Conservation (phyloP, 345 rosid species). For the Nasturtium officinale region DNA sequence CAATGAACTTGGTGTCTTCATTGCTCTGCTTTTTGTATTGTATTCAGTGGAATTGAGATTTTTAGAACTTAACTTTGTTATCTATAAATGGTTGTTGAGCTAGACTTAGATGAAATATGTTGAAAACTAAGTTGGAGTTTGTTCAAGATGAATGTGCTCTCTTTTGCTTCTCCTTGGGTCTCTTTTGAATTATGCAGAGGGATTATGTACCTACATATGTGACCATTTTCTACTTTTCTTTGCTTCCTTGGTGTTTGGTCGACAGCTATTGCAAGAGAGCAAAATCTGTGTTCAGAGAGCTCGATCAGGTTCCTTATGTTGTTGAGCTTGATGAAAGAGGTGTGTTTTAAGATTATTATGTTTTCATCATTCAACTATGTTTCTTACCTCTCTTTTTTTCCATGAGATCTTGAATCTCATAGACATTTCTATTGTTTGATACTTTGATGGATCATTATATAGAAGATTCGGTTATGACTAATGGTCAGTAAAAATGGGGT, state of each 20-base stretch:
- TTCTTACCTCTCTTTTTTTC: not conserved
- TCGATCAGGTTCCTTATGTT: constrained; percentile 68
- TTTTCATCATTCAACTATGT: constrained; percentile 1
- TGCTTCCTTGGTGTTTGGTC: constrained; percentile 17
- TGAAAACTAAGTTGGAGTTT: not conserved
- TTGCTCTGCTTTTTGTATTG: not conserved
- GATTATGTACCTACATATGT: not conserved
- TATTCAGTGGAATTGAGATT: not conserved
- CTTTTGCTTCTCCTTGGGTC: constrained; percentile 3
- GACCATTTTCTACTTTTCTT: not conserved
- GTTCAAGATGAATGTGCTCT: not conserved
- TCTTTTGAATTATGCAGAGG: constrained; percentile 12
- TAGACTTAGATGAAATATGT: not conserved
- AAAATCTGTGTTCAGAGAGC: constrained; percentile 77
- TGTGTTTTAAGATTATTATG: constrained; percentile 34
- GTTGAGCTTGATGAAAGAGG: constrained; percentile 93
- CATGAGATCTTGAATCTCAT: constrained; percentile 6
- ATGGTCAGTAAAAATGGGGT: not conserved
- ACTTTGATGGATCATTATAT: not conserved
- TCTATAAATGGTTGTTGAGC: constrained; percentile 7
- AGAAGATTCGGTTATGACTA: not conserved
- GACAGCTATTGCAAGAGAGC: constrained; percentile 82
- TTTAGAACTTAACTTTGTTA: not conserved
- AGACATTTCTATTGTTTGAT: not conserved
- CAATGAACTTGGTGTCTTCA: not conserved